phyloP scores from a whole-genome alignment of 352 stramenopile species.

The Phytophthora lateralis region DNA sequence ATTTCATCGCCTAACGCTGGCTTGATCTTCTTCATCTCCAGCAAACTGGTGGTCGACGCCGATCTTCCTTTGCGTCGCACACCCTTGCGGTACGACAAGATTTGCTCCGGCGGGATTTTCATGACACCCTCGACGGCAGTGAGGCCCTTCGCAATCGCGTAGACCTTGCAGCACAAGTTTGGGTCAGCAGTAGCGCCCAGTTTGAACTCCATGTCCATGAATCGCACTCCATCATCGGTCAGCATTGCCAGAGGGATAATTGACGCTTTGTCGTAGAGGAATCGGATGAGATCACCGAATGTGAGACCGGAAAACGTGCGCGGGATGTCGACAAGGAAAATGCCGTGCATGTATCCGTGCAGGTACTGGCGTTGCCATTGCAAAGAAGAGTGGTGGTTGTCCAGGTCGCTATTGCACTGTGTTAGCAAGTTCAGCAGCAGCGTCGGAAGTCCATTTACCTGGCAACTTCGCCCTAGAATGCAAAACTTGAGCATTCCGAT shows the following conservation, averaged over 20 bases:
- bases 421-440: slow-evolving; percentile 69
- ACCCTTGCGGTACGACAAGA: slow-evolving; percentile 79
- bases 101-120: slow-evolving; percentile 72
- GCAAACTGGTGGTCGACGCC: slow-evolving; percentile 27
- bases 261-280: slow-evolving; percentile 75
- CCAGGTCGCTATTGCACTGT: slow-evolving; percentile 60
- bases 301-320: slow-evolving; percentile 82
- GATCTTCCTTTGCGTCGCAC: slow-evolving; percentile 68
- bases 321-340: slow-evolving; percentile 80
- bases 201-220: slow-evolving; percentile 84
- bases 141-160: slow-evolving; percentile 66
- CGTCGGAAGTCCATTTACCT: slow-evolving; percentile 68
- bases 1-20: slow-evolving; percentile 65
- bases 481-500: slow-evolving; percentile 77
- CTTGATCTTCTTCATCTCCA: slow-evolving; percentile 58
- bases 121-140: slow-evolving; percentile 59
- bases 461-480: slow-evolving; percentile 69
- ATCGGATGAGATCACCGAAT: slow-evolving; percentile 78
- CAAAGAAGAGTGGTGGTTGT: slow-evolving; percentile 53
- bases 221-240: slow-evolving; percentile 64
- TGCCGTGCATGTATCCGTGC: slow-evolving; percentile 70
- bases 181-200: slow-evolving; percentile 72
- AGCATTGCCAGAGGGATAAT: slow-evolving; percentile 75
- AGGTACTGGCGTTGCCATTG: slow-evolving; percentile 76
- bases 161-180: slow-evolving; percentile 83